These are phyloP conservation scores for Exophiala oligosperma DNA, from an alignment of 2,329 filamentous ascomycete genomes.

Conservation along the genomic window DNA sequence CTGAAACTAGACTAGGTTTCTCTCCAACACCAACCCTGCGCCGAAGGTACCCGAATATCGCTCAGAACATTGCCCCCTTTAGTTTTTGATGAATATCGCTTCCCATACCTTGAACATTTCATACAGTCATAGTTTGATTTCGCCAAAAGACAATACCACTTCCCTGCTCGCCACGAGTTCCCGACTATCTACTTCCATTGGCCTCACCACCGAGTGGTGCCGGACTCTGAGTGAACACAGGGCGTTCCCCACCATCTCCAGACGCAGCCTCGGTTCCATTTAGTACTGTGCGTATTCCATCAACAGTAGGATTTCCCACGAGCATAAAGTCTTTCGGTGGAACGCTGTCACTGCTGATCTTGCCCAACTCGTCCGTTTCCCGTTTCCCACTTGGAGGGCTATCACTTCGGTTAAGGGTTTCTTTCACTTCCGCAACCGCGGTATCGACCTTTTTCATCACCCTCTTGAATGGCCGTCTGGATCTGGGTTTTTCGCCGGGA, in stretches of 20 bases:
- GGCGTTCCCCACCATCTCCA: background rate
- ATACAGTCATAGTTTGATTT: background rate
- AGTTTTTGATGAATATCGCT: background rate
- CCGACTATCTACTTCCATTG: background rate
- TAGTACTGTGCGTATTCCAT: conserved; percentile 2
- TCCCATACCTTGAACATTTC: background rate
- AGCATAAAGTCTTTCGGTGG: conserved; percentile 5
- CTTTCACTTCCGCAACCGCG: conserved; percentile 7
- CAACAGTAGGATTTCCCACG: background rate
- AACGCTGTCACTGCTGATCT: conserved; percentile 20
- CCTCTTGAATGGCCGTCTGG: conserved; percentile 23
- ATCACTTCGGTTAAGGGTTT: background rate
- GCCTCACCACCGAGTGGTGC: background rate
- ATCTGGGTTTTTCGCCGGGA: conserved; percentile 18
- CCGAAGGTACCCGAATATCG: background rate
- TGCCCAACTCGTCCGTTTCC: conserved; percentile 25
- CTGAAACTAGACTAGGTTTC: background rate
- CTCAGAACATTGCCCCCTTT: background rate
- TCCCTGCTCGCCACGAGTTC: background rate
- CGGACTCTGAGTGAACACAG: background rate
- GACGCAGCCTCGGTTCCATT: conserved; percentile 2
- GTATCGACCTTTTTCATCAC: conserved; percentile 24
- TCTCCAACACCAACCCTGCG: background rate
- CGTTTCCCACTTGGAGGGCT: conserved; percentile 23
- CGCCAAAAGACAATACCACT: background rate